These are phyloP conservation scores for Zygnema circumcarinatum DNA, from an alignment of 139 green algal genomes.

Conservation along the genomic window DNA sequence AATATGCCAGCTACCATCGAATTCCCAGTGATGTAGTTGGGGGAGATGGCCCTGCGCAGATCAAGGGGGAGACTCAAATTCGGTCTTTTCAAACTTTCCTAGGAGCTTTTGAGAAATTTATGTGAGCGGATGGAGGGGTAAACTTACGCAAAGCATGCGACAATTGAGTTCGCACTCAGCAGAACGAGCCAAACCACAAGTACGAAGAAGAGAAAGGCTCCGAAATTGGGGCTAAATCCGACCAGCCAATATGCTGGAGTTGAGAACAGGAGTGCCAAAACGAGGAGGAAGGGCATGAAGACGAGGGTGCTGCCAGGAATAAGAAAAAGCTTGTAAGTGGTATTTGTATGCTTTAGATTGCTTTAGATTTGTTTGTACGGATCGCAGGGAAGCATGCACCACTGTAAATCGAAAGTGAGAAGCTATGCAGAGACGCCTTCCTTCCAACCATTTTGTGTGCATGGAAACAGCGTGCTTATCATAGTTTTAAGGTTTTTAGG, in stretches of 20 bases:
- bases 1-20: conserved; percentile 43
- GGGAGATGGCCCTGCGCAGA: conserved; percentile 11
- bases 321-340: neutral
- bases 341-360: too few relatives aligned
- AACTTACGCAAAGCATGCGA: conserved; percentile 37
- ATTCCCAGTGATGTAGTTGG: conserved; percentile 46
- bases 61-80: neutral
- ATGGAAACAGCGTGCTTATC: too few relatives aligned
- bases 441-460: too few relatives aligned
- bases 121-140: neutral
- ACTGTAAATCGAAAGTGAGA: neutral
- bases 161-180: conserved; percentile 29
- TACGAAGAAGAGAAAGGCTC: conserved; percentile 41
- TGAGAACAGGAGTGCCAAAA: conserved; percentile 37
- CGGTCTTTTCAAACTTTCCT: neutral
- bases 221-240: neutral
- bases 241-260: conserved; percentile 27
- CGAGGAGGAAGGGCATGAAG: conserved; percentile 45
- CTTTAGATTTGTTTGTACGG: too few relatives aligned
- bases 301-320: conserved; percentile 2
- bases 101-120: conserved; percentile 1
- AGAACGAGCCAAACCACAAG: conserved; percentile 23
- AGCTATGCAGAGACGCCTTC: neutral
- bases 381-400: neutral
- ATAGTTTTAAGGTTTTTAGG: too few relatives aligned